Percentiles rank a stretch among this genome's conserved stretches.
These are phyloP conservation scores for Carnegiea gigantea DNA, from an alignment of 179 eudicot species.

Conservation along the genomic window DNA sequence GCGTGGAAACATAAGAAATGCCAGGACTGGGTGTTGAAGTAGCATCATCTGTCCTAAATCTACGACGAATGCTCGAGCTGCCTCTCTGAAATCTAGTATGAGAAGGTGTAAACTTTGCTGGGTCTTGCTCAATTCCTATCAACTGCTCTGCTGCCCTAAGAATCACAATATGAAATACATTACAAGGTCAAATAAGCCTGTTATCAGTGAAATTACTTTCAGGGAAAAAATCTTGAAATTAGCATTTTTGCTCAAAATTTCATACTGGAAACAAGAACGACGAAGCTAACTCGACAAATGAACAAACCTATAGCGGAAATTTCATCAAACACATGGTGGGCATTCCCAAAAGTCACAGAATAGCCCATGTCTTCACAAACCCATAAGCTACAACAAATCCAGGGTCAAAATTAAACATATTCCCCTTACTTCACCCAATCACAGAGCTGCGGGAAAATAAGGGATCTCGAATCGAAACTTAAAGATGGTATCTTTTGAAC, in stretches of 20 bases:
- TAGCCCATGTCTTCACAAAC: not conserved
- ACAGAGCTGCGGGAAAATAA: not conserved
- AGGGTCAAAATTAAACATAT: not conserved
- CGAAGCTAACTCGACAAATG: not conserved
- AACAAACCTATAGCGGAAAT: not conserved
- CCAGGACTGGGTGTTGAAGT: conserved; percentile 73
- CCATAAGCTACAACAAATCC: not conserved
- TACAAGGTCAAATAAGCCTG: not conserved
- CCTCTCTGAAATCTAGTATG: conserved; percentile 93
- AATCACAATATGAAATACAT: conserved; percentile 8
- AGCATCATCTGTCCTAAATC: conserved; percentile 58
- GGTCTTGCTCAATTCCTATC: conserved; percentile 94
- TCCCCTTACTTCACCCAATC: not conserved
- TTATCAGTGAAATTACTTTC: not conserved
- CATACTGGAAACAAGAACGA: not conserved
- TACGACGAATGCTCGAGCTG: conserved; percentile 80
- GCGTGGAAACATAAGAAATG: conserved; percentile 59
- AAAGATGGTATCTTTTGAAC: conserved; percentile 14
- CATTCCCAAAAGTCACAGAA: conserved; percentile 7
- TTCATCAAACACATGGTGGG: conserved; percentile 37
- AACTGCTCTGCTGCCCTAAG: conserved; percentile 93
- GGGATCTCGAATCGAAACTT: not conserved
- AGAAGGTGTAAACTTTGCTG: conserved; percentile 74
- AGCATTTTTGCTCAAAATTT: not conserved
- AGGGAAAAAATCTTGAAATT: not conserved